Evolutionary conservation across 1,139 yeast species (phyloP), one percentile per base, ranked within the genome.

Genomic region (Geotrichum bryndzae): DNA sequence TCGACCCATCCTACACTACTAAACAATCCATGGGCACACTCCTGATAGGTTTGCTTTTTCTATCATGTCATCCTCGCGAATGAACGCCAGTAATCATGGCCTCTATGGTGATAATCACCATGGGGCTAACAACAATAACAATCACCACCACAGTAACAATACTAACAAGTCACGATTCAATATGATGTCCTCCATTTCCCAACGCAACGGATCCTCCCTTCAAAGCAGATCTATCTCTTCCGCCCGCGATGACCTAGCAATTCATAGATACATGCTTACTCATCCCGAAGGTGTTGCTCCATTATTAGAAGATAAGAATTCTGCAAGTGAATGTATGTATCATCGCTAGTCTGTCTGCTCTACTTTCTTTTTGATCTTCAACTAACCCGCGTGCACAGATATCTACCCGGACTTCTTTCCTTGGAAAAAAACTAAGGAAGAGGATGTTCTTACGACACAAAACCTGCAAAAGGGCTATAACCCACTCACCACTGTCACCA

Each of bases 371-470:
- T 41, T 54, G 25, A 13, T 18, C 51, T 18, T 54, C 45, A 27
- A 46, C 58, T 53, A 53, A 51, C 57, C 45, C 48, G 5, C 29
- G 51, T 41, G 27, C 41, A 2, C 59, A 61, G 69, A 67, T 61
- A 75, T 81, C 1, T 87, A 82, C 69, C 97, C 97, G 0, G 97
- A 90, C 74, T 90, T 85, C 72, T 78, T 78, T 62, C 90, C 95
- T 0, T 90, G 96, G 96, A 77, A 79, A 60, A 70, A 72, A 54
- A 81, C 82, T 11, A 70, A 81, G 3, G 81, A 80, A 51, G 84
- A 87, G 61, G 87, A 84, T 67, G 75, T 75, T 3, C 70, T 83
- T 5, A 80, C 84, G 67, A 72, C 79, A 29, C 78, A 75, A 54
- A 79, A 79, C 68, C 76, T 85, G 25, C 85, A 84, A 56, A 82